A percentile compares a stretch with the other conserved stretches of the same genome.
Evolutionary conservation across 805 yeast species (phyloP).

Genomic region (Candida ortonii): DNA sequence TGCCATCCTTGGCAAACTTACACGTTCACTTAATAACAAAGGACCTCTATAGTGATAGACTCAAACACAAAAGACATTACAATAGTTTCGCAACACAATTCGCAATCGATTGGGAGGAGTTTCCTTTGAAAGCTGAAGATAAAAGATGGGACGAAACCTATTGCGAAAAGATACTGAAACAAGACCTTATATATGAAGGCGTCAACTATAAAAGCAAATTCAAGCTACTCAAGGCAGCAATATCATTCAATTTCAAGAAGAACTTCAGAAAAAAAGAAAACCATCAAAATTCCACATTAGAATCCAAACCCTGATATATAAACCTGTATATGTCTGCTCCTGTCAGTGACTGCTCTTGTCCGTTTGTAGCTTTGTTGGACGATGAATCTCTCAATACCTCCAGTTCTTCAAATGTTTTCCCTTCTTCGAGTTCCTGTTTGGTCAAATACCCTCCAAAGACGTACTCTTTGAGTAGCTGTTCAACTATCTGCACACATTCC

Average conservation of each 20-base stretch:
- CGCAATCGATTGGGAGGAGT: constrained; percentile 52
- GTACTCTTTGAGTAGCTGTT: constrained; percentile 51
- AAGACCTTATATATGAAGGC: constrained; percentile 40
- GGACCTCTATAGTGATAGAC: constrained; percentile 52
- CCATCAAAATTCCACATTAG: constrained; percentile 10
- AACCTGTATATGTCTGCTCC: constrained; percentile 42
- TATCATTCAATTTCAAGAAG: constrained; percentile 35
- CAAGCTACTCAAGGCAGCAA: constrained; percentile 39
- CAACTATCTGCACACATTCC: constrained; percentile 61
- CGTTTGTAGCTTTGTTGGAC: not conserved
- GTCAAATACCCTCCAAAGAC: constrained; percentile 63
- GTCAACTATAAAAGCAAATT: constrained; percentile 42
- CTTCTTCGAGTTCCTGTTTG: constrained; percentile 43
- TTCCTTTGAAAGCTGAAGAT: constrained; percentile 45
- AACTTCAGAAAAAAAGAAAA: constrained; percentile 4
- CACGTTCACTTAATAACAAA: constrained; percentile 72
- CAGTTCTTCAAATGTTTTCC: constrained; percentile 20
- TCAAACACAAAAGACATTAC: constrained; percentile 66
- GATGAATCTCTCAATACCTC: constrained; percentile 34
- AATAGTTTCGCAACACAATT: constrained; percentile 67
- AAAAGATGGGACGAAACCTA: constrained; percentile 37
- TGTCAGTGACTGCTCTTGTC: constrained; percentile 16
- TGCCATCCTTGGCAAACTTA: constrained; percentile 66
- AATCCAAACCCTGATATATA: constrained; percentile 43
- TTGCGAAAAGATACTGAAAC: constrained; percentile 24